Percentiles rank a stretch among this genome's conserved stretches.
Conservation (phyloP, 1,284 basidiomycete species). For the Ceratobasidium sp. region DNA sequence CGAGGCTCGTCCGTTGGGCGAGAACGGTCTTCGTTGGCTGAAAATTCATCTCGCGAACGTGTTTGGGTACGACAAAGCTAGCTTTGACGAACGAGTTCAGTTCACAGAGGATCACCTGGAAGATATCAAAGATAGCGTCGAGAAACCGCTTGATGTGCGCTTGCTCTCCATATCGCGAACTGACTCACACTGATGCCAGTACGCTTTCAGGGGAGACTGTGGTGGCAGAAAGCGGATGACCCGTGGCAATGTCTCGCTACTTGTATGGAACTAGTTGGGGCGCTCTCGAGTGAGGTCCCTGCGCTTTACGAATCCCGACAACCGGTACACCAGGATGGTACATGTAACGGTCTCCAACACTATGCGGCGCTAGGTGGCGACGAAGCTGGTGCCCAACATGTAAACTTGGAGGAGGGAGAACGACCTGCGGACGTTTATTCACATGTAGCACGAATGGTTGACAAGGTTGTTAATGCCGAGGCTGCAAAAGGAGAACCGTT, state of each 20-base stretch:
- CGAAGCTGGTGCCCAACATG: slow-evolving; percentile 88
- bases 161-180: slow-evolving; percentile 8
- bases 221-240: slow-evolving; percentile 96
- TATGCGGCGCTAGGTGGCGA: slow-evolving; percentile 99
- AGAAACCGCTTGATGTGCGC: slow-evolving; percentile 83
- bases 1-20: slow-evolving; percentile 84
- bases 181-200: not conserved
- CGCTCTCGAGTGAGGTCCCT: slow-evolving; percentile 83
- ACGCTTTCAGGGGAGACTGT: slow-evolving; percentile 67
- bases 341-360: slow-evolving; percentile 98
- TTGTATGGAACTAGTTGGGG: slow-evolving; percentile 88
- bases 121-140: slow-evolving; percentile 87
- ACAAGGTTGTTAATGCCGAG: slow-evolving; percentile 69
- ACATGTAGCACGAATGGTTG: slow-evolving; percentile 89
- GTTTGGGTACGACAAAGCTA: slow-evolving; percentile 95
- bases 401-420: slow-evolving; percentile 91
- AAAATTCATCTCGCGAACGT: slow-evolving; percentile 96
- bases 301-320: slow-evolving; percentile 78
- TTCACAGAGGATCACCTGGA: slow-evolving; percentile 83
- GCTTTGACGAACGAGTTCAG: slow-evolving; percentile 88
- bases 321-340: slow-evolving; percentile 98
- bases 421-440: slow-evolving; percentile 97
- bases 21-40: slow-evolving; percentile 85
- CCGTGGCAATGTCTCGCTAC: slow-evolving; percentile 98
- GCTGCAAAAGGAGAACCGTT: slow-evolving; percentile 62